Conservation (phyloP, 1,284 basidiomycete species). For the Cutaneotrichosporon sp. region DNA sequence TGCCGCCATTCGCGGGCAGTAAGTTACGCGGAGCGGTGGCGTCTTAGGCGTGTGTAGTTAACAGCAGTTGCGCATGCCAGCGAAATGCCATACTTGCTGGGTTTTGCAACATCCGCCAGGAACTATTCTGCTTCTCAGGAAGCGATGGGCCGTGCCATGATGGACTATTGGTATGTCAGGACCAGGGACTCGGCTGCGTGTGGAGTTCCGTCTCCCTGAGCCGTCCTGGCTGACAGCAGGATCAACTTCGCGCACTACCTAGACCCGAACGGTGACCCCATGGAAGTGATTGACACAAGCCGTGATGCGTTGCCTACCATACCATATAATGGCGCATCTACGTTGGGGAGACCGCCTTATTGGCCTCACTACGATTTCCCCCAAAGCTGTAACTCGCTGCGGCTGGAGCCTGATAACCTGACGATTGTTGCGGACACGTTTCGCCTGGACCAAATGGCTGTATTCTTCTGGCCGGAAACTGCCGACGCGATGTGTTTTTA, state of each 20-base stretch:
- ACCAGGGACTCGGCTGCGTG: too few relatives aligned
- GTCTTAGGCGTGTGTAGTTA: too few relatives aligned
- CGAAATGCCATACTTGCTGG: constrained; percentile 32
- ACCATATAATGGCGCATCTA: too few relatives aligned
- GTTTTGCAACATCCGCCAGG: constrained; percentile 8
- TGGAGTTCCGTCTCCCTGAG: too few relatives aligned
- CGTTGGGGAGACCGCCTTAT: too few relatives aligned
- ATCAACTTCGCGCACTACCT: constrained; percentile 41
- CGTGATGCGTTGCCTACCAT: too few relatives aligned
- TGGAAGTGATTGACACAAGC: too few relatives aligned
- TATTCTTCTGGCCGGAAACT: too few relatives aligned
- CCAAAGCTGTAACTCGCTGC: constrained; percentile 26
- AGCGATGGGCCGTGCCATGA: constrained; percentile 24
- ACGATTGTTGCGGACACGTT: constrained; percentile 36
- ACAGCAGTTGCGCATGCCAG: constrained; percentile 26
- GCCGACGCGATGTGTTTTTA: too few relatives aligned
- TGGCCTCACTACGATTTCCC: constrained; percentile 33
- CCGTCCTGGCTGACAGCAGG: constrained; percentile 19
- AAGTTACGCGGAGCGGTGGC: too few relatives aligned
- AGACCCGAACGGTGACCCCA: constrained; percentile 36
- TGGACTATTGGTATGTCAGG: constrained; percentile 40
- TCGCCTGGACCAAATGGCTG: constrained; percentile 31
- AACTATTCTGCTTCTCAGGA: constrained; percentile 27
- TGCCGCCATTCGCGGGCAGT: constrained; percentile 20
- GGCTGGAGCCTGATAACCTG: constrained; percentile 25